Percentiles rank a stretch among this genome's conserved stretches.
These are phyloP conservation scores for Rhizomucor pusillus DNA, from an alignment of 371 early-diverging fungal genomes.

Conservation along the genomic window DNA sequence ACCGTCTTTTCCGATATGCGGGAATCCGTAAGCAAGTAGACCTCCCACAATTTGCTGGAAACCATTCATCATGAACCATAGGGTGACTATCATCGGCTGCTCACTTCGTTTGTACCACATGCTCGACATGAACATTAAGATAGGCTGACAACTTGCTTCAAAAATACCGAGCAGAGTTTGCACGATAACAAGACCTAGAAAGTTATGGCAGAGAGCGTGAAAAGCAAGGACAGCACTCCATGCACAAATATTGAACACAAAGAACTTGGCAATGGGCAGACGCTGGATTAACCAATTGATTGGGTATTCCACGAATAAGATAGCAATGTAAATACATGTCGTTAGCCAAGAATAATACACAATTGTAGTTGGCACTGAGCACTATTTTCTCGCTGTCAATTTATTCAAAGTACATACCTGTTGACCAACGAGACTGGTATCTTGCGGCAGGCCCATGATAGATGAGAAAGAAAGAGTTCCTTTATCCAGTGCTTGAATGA, in stretches of 20 bases:
- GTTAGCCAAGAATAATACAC: slow-evolving; percentile 24
- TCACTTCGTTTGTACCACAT: slow-evolving; percentile 62
- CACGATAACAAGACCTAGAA: slow-evolving; percentile 14
- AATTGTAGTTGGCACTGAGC: neutral
- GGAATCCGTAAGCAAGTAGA: slow-evolving; percentile 24
- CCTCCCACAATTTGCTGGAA: slow-evolving; percentile 29
- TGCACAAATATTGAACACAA: slow-evolving; percentile 18
- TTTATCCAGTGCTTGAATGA: slow-evolving; percentile 24
- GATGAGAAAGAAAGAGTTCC: slow-evolving; percentile 24
- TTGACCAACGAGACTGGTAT: slow-evolving; percentile 16
- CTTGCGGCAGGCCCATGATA: slow-evolving; percentile 19
- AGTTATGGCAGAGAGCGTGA: slow-evolving; percentile 19
- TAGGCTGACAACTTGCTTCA: slow-evolving; percentile 25
- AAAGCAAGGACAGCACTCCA: slow-evolving; percentile 19
- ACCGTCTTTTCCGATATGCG: slow-evolving; percentile 17
- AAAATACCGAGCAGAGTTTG: slow-evolving; percentile 26
- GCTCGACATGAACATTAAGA: slow-evolving; percentile 16
- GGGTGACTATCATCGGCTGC: slow-evolving; percentile 66
- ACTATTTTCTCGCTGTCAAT: too few relatives aligned
- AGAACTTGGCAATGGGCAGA: slow-evolving; percentile 22
- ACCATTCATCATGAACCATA: slow-evolving; percentile 42
- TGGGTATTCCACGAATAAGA: slow-evolving; percentile 23
- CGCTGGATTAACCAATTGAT: slow-evolving; percentile 23
- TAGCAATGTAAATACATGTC: slow-evolving; percentile 26
- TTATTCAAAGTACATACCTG: slow-evolving; percentile 17